These are phyloP conservation scores for Magnolia changhungtana DNA, from an alignment of 164 flowering plant species.

Conservation along the genomic window DNA sequence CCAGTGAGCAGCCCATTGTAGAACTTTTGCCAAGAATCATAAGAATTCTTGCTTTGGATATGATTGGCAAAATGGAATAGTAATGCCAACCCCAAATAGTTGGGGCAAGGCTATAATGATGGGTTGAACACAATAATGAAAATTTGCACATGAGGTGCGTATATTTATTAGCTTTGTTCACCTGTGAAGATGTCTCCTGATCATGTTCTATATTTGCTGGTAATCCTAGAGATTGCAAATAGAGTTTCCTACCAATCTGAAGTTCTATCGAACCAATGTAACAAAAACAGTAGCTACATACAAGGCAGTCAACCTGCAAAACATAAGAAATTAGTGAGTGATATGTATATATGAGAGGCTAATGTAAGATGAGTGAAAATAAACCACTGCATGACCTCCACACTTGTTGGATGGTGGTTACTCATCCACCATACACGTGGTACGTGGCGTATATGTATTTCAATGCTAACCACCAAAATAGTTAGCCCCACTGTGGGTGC, in stretches of 20 bases:
- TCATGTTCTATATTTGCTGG: conserved; percentile 25
- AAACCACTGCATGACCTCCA: too few species aligned
- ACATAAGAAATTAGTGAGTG: background rate
- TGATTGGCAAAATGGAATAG: background rate
- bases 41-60: too few species aligned
- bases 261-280: conserved; percentile 91
- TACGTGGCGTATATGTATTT: too few species aligned
- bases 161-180: conserved; percentile 16
- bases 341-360: background rate
- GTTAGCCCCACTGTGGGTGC: too few species aligned
- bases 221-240: conserved; percentile 50
- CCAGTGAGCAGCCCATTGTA: too few species aligned
- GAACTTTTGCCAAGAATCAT: background rate
- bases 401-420: too few species aligned
- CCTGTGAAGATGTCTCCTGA: conserved; percentile 39
- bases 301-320: conserved; percentile 78
- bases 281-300: conserved; percentile 79
- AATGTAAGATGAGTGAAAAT: background rate
- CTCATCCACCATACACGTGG: too few species aligned
- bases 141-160: background rate
- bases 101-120: background rate
- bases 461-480: too few species aligned
- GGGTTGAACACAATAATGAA: background rate
- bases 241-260: conserved; percentile 86
- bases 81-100: background rate